Conservation (phyloP, 805 yeast genomes). For the Debaryomyces prosopidis region DNA sequence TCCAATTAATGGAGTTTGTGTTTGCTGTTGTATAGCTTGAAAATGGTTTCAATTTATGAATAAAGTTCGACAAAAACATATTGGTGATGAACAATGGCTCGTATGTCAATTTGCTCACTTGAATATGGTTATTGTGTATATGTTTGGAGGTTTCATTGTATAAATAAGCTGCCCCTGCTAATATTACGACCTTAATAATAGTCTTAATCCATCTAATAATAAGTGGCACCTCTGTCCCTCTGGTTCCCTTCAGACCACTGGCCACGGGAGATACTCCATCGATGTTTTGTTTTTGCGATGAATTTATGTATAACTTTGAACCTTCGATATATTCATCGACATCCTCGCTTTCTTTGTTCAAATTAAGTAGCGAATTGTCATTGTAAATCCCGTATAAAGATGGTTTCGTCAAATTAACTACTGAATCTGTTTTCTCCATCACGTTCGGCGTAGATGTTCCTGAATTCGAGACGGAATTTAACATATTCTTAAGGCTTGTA, state of each 20-base stretch:
- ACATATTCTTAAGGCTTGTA: slow-evolving; percentile 15
- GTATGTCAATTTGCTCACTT: slow-evolving; percentile 39
- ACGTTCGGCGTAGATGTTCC: slow-evolving; percentile 20
- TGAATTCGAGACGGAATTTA: slow-evolving; percentile 10
- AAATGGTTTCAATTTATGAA: slow-evolving; percentile 17
- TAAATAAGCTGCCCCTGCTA: slow-evolving; percentile 49
- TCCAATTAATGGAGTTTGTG: not conserved
- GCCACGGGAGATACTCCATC: not conserved
- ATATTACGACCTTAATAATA: slow-evolving; percentile 20
- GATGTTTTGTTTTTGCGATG: no score
- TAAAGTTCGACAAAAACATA: slow-evolving; percentile 23
- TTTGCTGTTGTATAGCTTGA: not conserved
- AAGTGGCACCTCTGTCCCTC: not conserved
- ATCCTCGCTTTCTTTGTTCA: slow-evolving; percentile 26
- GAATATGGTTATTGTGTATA: slow-evolving; percentile 50
- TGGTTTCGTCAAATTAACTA: slow-evolving; percentile 51
- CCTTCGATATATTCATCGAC: slow-evolving; percentile 2
- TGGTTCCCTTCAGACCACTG: not conserved
- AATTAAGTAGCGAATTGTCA: slow-evolving; percentile 40
- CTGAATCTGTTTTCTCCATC: slow-evolving; percentile 40
- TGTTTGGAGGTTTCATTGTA: slow-evolving; percentile 55
- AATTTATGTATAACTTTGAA: not conserved
- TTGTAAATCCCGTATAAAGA: slow-evolving; percentile 52
- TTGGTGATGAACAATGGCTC: slow-evolving; percentile 42
- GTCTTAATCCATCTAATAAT: not conserved